Base-by-base conservation (phyloP, 1,139 yeast genomes). In the Debaryomyces sp. region DNA sequence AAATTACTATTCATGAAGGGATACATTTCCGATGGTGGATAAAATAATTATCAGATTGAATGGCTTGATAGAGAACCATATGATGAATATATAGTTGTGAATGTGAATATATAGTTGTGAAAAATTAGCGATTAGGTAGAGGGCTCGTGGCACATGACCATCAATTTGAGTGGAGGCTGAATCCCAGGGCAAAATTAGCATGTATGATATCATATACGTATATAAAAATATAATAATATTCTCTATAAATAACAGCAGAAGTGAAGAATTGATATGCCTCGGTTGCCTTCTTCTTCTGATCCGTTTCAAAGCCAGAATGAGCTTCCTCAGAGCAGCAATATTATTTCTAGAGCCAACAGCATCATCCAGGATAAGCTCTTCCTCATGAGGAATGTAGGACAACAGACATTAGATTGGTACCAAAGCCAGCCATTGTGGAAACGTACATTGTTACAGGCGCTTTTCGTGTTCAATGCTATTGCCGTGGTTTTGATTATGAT, bases 401-500 rank as follows among this genome's bases (percentile, higher is more conserved):
- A 44, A 18, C 17, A 39, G 17, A 30, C 45, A 0, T 7, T 38
- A 13, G 46, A 47, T 12, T 68, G 72, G 71, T 67, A 55, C 42
- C 41, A 45, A 2, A 45, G 53, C 18, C 72, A 63, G 48, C 48
- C 66, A 1, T 17, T 45, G 3, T 12, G 45, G 13, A 61, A 58
- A 24, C 53, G 56, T 49, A 43, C 58, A 2, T 18, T 57, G 4
- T 22, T 63, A 0, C 50, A 37, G 2, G 13, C 58, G 2, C 47
- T 54, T 8, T 53, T 43, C 1, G 52, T 59, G 1, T 29, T 68
- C 1, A 62, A 59, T 3, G 21, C 53, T 9, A 45, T 62, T 4
- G 45, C 63, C 1, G 71, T 69, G 1, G 45, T 77, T 2, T 38
- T 73, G 15, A 61, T 72, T 38, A 46, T 82, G 23, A 63, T 82